Evolutionary conservation across 2,329 filamentous ascomycete species (phyloP).

Genomic region (Aspergillus pseudoterreus): DNA sequence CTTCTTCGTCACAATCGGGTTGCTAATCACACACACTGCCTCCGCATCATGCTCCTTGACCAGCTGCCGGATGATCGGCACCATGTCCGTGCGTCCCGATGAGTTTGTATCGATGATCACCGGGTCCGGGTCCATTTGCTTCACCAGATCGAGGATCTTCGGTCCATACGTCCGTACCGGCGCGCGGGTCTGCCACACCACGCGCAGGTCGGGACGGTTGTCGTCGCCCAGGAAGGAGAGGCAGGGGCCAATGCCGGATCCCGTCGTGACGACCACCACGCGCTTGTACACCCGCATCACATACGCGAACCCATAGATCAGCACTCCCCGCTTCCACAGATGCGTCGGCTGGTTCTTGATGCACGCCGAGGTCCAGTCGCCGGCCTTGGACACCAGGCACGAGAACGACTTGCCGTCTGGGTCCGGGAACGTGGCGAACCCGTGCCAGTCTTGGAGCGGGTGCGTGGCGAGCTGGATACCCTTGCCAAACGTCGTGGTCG

Average conservation of each 20-base stretch:
- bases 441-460: conserved; percentile 69
- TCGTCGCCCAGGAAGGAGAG: conserved; percentile 57
- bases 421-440: conserved; percentile 69
- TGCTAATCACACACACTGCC: conserved; percentile 71
- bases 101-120: conserved; percentile 64
- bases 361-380: conserved; percentile 67
- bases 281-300: conserved; percentile 63
- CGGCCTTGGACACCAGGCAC: conserved; percentile 67
- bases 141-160: conserved; percentile 55
- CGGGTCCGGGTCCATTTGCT: conserved; percentile 56
- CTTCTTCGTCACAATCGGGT: conserved; percentile 63
- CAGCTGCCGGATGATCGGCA: conserved; percentile 53
- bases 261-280: conserved; percentile 66
- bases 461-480: conserved; percentile 59
- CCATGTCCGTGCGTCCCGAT: conserved; percentile 59
- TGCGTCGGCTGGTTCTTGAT: conserved; percentile 60
- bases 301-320: conserved; percentile 64
- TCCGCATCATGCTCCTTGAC: conserved; percentile 50
- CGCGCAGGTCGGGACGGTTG: conserved; percentile 45
- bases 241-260: conserved; percentile 69
- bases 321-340: conserved; percentile 66
- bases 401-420: conserved; percentile 59
- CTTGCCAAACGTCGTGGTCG: conserved; percentile 55
- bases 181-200: conserved; percentile 66
- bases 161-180: conserved; percentile 62